phyloP scores from a whole-genome alignment of 2,329 filamentous ascomycete genomes.

The Cercospora nicotianae region DNA sequence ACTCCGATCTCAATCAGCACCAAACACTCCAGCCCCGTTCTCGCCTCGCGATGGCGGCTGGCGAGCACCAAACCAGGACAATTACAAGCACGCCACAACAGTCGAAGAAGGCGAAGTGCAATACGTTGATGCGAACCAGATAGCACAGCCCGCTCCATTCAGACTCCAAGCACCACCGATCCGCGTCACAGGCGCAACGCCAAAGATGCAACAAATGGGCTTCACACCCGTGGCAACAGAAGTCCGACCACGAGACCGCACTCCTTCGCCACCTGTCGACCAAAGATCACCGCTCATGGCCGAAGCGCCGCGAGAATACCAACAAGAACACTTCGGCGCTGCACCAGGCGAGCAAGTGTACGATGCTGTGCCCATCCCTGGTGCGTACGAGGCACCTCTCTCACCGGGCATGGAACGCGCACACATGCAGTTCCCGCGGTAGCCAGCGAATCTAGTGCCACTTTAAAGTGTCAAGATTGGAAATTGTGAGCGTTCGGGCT shows the following conservation, averaged over 20 bases:
- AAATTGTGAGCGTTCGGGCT: constrained; percentile 9
- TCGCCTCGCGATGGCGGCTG: constrained; percentile 59
- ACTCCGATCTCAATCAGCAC: constrained; percentile 72
- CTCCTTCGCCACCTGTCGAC: constrained; percentile 34
- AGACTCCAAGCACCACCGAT: constrained; percentile 81
- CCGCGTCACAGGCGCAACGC: constrained; percentile 75
- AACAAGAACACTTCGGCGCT: constrained; percentile 65
- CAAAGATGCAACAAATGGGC: constrained; percentile 62
- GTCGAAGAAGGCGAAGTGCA: constrained; percentile 51
- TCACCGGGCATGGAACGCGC: constrained; percentile 25
- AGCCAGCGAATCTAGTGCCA: not conserved
- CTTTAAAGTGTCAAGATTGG: not conserved
- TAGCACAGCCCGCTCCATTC: constrained; percentile 60
- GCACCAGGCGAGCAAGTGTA: constrained; percentile 82
- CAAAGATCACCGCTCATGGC: constrained; percentile 44
- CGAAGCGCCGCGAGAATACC: constrained; percentile 45
- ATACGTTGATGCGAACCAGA: constrained; percentile 59
- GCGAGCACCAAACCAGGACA: constrained; percentile 44
- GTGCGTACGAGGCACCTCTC: constrained; percentile 61
- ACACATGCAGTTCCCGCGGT: constrained; percentile 21
- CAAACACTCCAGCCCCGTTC: constrained; percentile 75
- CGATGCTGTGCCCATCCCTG: constrained; percentile 83
- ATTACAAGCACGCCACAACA: constrained; percentile 43
- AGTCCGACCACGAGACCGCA: constrained; percentile 24
- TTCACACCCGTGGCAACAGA: constrained; percentile 54